These are phyloP conservation scores for Phytophthora pisi DNA, from an alignment of 352 stramenopile species.

Conservation along the genomic window DNA sequence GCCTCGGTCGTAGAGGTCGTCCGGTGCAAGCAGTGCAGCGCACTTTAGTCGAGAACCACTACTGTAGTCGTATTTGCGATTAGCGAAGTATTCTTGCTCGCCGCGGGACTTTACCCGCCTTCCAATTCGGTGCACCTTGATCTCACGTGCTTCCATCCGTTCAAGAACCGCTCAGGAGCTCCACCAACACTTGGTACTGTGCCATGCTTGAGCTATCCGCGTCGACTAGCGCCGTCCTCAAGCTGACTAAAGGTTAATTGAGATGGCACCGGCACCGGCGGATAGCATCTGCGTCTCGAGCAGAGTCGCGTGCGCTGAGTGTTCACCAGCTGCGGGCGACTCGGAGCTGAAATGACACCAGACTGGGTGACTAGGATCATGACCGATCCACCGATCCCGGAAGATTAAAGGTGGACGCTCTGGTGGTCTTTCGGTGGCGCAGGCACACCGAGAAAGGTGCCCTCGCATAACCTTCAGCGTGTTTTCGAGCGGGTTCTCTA, in stretches of 20 bases:
- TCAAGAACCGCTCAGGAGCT: not conserved
- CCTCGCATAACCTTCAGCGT: too few species aligned
- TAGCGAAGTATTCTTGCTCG: too few species aligned
- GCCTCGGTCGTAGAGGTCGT: not conserved
- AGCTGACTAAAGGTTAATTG: constrained; percentile 15
- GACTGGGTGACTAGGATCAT: constrained; percentile 6
- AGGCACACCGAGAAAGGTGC: too few species aligned
- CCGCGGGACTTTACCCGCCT: too few species aligned
- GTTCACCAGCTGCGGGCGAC: not conserved
- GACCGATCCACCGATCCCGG: not conserved
- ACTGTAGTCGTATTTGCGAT: too few species aligned
- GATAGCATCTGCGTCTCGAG: not conserved
- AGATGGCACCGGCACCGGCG: constrained; percentile 1
- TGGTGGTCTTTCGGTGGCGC: too few species aligned
- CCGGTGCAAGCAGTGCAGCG: not conserved
- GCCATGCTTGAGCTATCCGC: constrained; percentile 1
- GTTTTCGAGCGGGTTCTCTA: too few species aligned
- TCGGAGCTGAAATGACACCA: not conserved
- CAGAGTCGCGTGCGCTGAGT: not conserved
- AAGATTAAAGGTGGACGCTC: too few species aligned
- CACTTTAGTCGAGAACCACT: not conserved
- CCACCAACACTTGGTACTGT: too few species aligned
- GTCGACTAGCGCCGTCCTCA: not conserved
- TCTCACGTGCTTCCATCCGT: not conserved
- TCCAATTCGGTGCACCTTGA: too few species aligned